These are phyloP conservation scores for Aurantiochytrium sp. DNA, from an alignment of 108 stramenopile genomes.

Conservation along the genomic window DNA sequence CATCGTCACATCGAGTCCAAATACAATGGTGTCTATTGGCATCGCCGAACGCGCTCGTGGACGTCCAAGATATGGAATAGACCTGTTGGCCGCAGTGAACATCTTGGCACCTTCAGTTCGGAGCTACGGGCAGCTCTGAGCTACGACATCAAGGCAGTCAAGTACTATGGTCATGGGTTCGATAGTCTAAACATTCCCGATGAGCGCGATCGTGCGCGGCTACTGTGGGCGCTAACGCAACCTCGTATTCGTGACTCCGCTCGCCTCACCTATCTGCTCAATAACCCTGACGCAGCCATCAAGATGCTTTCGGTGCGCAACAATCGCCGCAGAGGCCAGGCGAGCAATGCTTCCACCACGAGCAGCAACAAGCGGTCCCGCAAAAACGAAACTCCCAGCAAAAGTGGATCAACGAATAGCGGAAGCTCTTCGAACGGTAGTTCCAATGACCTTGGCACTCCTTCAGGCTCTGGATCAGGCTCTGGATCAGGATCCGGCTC, in stretches of 20 bases:
- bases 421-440: not conserved
- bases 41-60: not conserved
- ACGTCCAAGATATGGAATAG: conserved; percentile 29
- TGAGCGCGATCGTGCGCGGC: not conserved
- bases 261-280: not conserved
- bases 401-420: not conserved
- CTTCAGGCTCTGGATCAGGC: not conserved
- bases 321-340: not conserved
- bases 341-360: not conserved
- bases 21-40: not conserved
- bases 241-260: not conserved
- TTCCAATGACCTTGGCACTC: not conserved
- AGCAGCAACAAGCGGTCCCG: not conserved
- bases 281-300: not conserved
- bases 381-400: not conserved
- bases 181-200: not conserved
- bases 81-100: conserved; percentile 55
- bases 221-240: not conserved
- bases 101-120: conserved; percentile 62
- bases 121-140: conserved; percentile 57
- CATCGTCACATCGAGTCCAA: conserved; percentile 14
- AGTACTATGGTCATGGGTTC: not conserved
- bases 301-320: not conserved
- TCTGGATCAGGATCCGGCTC: no score
- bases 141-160: conserved; percentile 28